phyloP scores from a whole-genome alignment of 306 rosid species.

The Trichosanthes truncata region DNA sequence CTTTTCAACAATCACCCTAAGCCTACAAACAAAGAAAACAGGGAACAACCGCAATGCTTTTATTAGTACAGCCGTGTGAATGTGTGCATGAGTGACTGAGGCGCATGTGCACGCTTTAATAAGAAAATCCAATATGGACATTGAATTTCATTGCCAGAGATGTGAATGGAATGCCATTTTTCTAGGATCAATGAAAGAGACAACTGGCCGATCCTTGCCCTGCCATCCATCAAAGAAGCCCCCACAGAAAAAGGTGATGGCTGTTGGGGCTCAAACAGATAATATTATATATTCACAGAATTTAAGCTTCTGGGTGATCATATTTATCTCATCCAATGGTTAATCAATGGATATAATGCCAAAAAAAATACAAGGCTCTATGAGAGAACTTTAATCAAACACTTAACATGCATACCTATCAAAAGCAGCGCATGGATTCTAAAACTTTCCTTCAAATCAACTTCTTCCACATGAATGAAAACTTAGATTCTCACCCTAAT shows the following conservation, averaged over 20 bases:
- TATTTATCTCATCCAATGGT: not conserved
- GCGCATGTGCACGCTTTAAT: not conserved
- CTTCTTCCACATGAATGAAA: not conserved
- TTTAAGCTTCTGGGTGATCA: not conserved
- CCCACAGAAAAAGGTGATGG: conserved; percentile 14
- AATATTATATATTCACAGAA: not conserved
- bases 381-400: conserved; percentile 3
- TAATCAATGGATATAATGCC: not conserved
- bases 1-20: conserved; percentile 5
- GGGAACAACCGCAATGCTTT: not conserved
- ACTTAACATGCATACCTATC: not conserved
- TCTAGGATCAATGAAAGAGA: conserved; percentile 7
- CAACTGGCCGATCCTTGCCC: conserved; percentile 3
- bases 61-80: not conserved
- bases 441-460: not conserved
- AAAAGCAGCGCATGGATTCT: not conserved
- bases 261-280: conserved; percentile 24
- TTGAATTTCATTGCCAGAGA: not conserved
- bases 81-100: not conserved
- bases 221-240: conserved; percentile 13
- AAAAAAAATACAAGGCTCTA: not conserved
- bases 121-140: not conserved
- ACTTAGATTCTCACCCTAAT: not conserved
- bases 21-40: conserved; percentile 7
- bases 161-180: conserved; percentile 1